Evolutionary conservation across 305 asterid species (phyloP).

Genomic region (Fraxinus velutina): DNA sequence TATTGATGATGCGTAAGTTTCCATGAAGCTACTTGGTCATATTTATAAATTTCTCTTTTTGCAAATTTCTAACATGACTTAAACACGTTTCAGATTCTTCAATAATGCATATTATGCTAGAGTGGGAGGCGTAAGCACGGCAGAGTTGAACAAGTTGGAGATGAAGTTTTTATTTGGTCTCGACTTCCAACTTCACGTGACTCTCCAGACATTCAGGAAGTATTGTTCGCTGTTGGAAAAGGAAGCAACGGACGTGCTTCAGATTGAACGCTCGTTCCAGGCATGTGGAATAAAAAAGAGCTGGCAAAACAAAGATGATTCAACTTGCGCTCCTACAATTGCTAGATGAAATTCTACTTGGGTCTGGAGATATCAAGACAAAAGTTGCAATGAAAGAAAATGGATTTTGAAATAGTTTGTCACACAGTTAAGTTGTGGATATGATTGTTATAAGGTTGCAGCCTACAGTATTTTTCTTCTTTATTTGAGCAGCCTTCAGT

Average conservation of each 20-base stretch:
- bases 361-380: conserved; percentile 1
- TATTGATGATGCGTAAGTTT: conserved; percentile 84
- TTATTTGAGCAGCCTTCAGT: conserved; percentile 9
- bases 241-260: conserved; percentile 40
- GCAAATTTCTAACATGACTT: conserved; percentile 17
- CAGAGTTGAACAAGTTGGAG: conserved; percentile 79
- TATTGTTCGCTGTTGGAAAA: conserved; percentile 56
- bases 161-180: conserved; percentile 67
- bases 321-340: conserved; percentile 39
- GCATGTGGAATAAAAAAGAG: conserved; percentile 52
- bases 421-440: background rate
- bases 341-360: conserved; percentile 41
- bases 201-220: conserved; percentile 50
- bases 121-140: conserved; percentile 84
- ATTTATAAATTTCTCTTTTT: background rate
- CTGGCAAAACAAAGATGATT: conserved; percentile 64
- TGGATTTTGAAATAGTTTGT: background rate
- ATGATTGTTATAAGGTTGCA: background rate
- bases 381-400: background rate
- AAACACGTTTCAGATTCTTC: conserved; percentile 52
- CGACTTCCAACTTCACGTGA: conserved; percentile 67
- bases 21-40: background rate
- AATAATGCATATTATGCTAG: conserved; percentile 82
- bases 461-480: background rate
- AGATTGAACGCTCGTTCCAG: conserved; percentile 52